Base-by-base conservation (phyloP, 23 red algal species). In the Gracilaria gracilis region DNA sequence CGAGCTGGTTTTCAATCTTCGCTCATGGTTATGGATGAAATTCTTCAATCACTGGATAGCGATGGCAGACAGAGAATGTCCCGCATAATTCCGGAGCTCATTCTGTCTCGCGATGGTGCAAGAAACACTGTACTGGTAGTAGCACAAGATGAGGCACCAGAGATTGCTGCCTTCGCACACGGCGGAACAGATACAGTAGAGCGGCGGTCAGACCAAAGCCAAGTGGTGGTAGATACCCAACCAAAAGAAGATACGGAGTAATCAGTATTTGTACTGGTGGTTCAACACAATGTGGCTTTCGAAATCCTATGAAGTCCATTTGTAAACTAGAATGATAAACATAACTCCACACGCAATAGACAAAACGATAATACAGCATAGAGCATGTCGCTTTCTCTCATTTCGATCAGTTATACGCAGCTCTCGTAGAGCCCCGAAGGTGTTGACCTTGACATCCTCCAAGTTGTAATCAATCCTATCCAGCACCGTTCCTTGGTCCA, bases 381-480 rank as follows among this genome's bases (percentile, higher is more conserved):
- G 48, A 36, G 79, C 70, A 44, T 84, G 86, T 8, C 96, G 90
- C 59, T 89, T 84, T 67, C 93, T 75, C 72, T 98, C 88, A 35
- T 76, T 66, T 33, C 93, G 61, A 58, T 93, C 83, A 20, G 93
- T 89, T 38, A 85, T 92, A 58, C 86, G 93, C 42, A 98, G 87
- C 27, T 98, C 81, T 44, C 75, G 61, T 5, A 96, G 80, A 17
- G 96, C 96, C 7, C 82, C 75, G 33, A 90, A 67, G 2, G 96
- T 95, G 6, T 84, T 62, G 1, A 85, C 80, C 24, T 86, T 82
- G 37, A 86, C 83, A 55, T 93, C 88, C 59, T 95, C 87, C 16
- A 98, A 57, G 51, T 98, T 98, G 77, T 98, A 98, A 66, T 98
- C 96, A 70, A 98, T 72, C 19, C 96, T 87, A 80, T 98, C 96